These are phyloP conservation scores for Brassica juncea DNA, from an alignment of 345 rosid species.

Conservation along the genomic window DNA sequence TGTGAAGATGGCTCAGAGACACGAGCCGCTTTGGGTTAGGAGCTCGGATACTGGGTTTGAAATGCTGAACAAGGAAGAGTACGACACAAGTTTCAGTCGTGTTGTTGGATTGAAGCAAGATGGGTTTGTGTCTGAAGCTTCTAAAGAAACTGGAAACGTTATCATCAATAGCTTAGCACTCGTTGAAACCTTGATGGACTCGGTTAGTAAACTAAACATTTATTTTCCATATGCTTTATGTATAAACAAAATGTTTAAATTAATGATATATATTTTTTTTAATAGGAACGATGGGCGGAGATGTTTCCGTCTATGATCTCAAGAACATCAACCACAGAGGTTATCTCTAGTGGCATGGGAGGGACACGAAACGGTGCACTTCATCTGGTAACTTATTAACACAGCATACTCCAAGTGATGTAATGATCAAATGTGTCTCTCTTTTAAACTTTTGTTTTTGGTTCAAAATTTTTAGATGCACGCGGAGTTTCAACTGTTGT, in stretches of 20 bases:
- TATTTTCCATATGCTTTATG: not conserved
- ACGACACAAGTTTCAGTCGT: constrained; percentile 59
- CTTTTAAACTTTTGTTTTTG: not conserved
- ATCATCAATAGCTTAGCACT: constrained; percentile 91
- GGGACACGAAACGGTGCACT: constrained; percentile 93
- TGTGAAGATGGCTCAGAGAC: constrained; percentile 73
- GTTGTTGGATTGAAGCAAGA: constrained; percentile 70
- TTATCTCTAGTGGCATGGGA: constrained; percentile 79
- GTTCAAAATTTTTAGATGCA: constrained; percentile 60
- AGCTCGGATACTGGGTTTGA: constrained; percentile 57
- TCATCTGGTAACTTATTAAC: constrained; percentile 56
- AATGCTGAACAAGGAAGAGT: constrained; percentile 70
- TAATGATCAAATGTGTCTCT: not conserved
- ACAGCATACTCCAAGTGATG: not conserved
- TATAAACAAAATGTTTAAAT: not conserved
- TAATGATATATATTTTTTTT: not conserved
- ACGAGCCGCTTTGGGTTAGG: constrained; percentile 81
- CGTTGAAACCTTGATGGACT: constrained; percentile 92
- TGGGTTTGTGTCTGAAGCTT: constrained; percentile 81
- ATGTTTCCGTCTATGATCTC: constrained; percentile 94
- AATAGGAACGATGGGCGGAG: constrained; percentile 91
- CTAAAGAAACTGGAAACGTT: constrained; percentile 76
- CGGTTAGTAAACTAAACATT: constrained; percentile 49
- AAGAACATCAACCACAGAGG: constrained; percentile 72
- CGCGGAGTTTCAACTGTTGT: constrained; percentile 83